phyloP scores from a whole-genome alignment of 2,329 filamentous ascomycete genomes.

The Fonsecaea pedrosoi region DNA sequence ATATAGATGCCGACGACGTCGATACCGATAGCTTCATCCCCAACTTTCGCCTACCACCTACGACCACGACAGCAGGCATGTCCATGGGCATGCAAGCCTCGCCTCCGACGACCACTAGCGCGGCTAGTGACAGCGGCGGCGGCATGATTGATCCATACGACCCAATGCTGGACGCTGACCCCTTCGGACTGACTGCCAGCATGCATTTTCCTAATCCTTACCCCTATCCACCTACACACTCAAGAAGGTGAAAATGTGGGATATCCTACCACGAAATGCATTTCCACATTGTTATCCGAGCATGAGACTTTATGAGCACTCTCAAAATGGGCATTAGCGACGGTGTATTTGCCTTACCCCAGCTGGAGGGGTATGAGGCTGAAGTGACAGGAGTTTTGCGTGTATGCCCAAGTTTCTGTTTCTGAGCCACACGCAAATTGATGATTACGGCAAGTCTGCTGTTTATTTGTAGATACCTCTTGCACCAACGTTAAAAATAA shows the following conservation, averaged over 20 bases:
- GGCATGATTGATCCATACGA: conserved; percentile 74
- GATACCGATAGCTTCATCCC: conserved; percentile 71
- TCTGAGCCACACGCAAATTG: background rate
- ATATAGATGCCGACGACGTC: conserved; percentile 72
- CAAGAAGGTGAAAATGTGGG: conserved; percentile 28
- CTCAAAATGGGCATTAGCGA: conserved; percentile 11
- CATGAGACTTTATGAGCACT: background rate
- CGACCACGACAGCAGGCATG: conserved; percentile 42
- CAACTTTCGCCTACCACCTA: conserved; percentile 51
- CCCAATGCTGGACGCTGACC: conserved; percentile 87
- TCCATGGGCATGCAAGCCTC: conserved; percentile 54
- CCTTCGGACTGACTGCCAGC: conserved; percentile 89
- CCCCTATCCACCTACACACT: conserved; percentile 45
- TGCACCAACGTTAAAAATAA: background rate
- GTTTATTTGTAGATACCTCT: background rate
- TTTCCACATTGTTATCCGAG: background rate
- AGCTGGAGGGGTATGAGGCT: background rate
- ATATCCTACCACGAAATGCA: background rate
- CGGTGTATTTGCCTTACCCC: conserved; percentile 7
- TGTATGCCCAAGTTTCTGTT: background rate
- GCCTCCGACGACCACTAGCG: conserved; percentile 48
- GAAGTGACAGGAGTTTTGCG: background rate
- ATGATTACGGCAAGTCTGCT: conserved; percentile 9
- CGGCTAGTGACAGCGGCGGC: conserved; percentile 47
- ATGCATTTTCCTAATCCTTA: conserved; percentile 94